Percentiles rank a stretch among this genome's conserved stretches.
Evolutionary conservation across 2,329 filamentous ascomycete species (phyloP).

Genomic region (Canariomyces notabilis): DNA sequence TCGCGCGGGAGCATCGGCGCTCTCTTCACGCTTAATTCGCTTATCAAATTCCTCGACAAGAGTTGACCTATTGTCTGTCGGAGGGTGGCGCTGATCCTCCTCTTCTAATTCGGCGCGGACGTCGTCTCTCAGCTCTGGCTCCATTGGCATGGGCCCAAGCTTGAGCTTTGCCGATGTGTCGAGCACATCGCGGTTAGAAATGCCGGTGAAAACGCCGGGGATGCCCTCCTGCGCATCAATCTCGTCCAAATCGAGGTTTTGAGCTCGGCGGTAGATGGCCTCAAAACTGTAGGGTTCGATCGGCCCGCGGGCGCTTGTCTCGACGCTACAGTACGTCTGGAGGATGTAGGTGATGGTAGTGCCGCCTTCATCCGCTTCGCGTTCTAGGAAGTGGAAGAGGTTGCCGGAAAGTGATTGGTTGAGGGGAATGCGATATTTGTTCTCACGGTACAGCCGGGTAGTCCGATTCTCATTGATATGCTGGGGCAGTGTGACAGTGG

Average conservation of each 20-base stretch:
- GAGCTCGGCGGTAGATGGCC: conserved; percentile 51
- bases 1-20: conserved; percentile 73
- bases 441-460: conserved; percentile 75
- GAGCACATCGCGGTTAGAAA: conserved; percentile 56
- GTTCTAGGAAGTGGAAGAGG: conserved; percentile 82
- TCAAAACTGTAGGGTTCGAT: conserved; percentile 61
- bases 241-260: conserved; percentile 59
- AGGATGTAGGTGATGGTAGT: conserved; percentile 72
- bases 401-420: conserved; percentile 78
- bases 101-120: conserved; percentile 83
- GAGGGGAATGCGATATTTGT: conserved; percentile 87
- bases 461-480: conserved; percentile 73
- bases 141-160: conserved; percentile 79
- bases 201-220: conserved; percentile 56
- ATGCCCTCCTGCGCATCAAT: conserved; percentile 61
- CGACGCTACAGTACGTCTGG: conserved; percentile 52
- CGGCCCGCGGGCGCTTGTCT: conserved; percentile 55
- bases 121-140: conserved; percentile 75
- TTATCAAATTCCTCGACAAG: conserved; percentile 84
- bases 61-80: conserved; percentile 62
- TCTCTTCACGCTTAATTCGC: conserved; percentile 83
- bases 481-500: conserved; percentile 66
- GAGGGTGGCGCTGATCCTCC: conserved; percentile 73
- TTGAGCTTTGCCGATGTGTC: conserved; percentile 57
- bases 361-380: conserved; percentile 77